Evolutionary conservation across 73 alveolate species (phyloP), one percentile per base, ranked within the genome.

Genomic region (Uronychia binucleata): DNA sequence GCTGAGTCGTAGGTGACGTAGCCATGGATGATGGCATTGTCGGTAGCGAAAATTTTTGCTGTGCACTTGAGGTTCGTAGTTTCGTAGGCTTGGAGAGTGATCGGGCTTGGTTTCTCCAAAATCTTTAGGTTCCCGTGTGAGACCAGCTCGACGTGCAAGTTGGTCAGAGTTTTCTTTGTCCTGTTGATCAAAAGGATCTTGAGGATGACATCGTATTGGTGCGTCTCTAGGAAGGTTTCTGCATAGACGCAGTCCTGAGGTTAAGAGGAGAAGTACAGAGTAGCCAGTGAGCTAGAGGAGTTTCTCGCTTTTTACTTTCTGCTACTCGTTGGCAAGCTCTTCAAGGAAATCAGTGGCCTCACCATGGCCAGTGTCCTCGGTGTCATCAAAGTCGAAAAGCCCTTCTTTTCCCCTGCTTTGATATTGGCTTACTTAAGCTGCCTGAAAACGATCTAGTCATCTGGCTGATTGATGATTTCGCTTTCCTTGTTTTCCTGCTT

Each of bases 1-100:
- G 93, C 96, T 86, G 93, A 90, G 82, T 94, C 98, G 79, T 95
- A 94, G 85, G 97, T 93, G 81, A 97, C 79, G 84, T 96, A 95
- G 28, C 99, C 99, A 84, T 86, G 94, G 35, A 97, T 96, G 75
- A 92, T 95, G 30, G 98, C 99, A 78, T 94, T 96, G 59, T 96
- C 98, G 26, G 97, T 89, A 28, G 96, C 89, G 31, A 96, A 88
- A 35, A 97, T 95, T 85, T 97, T 97, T 0, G 95, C 90, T 0
- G 96, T 78, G 1, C 98, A 95, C 77, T 93, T 87, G 30, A 97
- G 92, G 30, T 90, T 86, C 0, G 90, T 88, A 0, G 95, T 77
- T 78, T 97, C 85, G 82, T 90, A 92, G 0, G 99, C 98, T 79
- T 95, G 90, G 30, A 96, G 84, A 46, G 93, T 95, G 35, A 96